Evolutionary conservation across 768 basidiomycete species (phyloP), one percentile per base, ranked within the genome.

Genomic region (Krasilnikovozyma curviuscula): DNA sequence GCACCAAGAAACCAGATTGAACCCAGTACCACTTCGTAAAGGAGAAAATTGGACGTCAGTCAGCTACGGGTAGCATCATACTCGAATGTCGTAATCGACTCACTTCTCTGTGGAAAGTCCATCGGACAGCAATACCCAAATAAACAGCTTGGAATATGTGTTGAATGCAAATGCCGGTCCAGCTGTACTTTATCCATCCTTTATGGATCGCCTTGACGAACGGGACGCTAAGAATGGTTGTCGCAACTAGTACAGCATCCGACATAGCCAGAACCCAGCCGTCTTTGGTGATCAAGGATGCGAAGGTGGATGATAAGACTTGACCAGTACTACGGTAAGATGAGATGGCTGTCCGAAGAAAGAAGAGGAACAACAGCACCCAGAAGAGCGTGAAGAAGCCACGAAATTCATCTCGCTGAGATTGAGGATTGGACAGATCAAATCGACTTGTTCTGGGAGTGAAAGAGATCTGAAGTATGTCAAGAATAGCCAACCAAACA

Each of bases 371-470:
- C 55, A 89, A 55, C 23, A 61, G 61, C 61, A 33, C 74, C 70
- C 93, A 97, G 67, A 97, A 97, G 42, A 97, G 72, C 3, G 81
- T 76, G 65, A 86, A 95, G 69, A 97, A 97, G 1, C 91, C 91
- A 42, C 88, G 74, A 63, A 93, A 93, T 63, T 86, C 80, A 64
- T 97, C 91, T 9, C 72, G 64, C 27, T 75, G 74, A 19, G 79
- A 79, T 10, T 66, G 63, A 58, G 76, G 74, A 61, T 93, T 91
- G 53, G 70, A 69, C 40, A 75, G 79, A 64, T 97, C 88, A 57
- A 97, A 84, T 44, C 71, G 72, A 3, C 84, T 86, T 49, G 78
- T 76, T 42, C 91, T 74, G 5, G 89, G 84, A 5, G 78, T 73
- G 65, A 93, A 97, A 18, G 81, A 50, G 43, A 50, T 42, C 49